phyloP scores from a whole-genome alignment of 768 basidiomycete species.

The Cystofilobasidium macerans region DNA sequence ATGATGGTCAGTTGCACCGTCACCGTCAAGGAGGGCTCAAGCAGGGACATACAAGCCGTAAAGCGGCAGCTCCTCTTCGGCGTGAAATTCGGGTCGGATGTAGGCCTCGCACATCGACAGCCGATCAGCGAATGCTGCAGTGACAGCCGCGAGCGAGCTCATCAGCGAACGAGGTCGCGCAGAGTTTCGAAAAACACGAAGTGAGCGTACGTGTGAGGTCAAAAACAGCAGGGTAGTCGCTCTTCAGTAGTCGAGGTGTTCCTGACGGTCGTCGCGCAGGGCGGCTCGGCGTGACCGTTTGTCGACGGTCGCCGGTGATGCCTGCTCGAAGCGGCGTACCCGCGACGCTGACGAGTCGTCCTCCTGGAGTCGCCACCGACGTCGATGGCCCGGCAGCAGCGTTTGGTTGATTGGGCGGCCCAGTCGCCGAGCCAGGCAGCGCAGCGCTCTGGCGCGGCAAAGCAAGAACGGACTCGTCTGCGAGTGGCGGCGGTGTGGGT shows the following conservation, averaged over 20 bases:
- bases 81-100: constrained; percentile 22
- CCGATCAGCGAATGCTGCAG: not conserved
- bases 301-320: not conserved
- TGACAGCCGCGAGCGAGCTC: not conserved
- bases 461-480: not conserved
- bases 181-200: not conserved
- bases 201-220: not conserved
- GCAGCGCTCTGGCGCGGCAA: too few species aligned
- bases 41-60: constrained; percentile 16
- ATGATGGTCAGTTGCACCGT: not conserved
- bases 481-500: too few species aligned
- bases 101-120: constrained; percentile 2
- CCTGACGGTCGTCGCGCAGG: too few species aligned
- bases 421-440: too few species aligned
- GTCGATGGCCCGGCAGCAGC: not conserved
- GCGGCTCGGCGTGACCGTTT: not conserved
- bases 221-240: not conserved
- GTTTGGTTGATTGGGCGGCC: too few species aligned
- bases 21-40: not conserved
- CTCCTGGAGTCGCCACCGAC: not conserved
- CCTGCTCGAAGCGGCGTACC: not conserved
- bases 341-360: not conserved
- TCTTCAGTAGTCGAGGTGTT: too few species aligned
- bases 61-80: not conserved
- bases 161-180: not conserved